Evolutionary conservation across 441 rosid species (phyloP).

Genomic region (Geranium incanum): DNA sequence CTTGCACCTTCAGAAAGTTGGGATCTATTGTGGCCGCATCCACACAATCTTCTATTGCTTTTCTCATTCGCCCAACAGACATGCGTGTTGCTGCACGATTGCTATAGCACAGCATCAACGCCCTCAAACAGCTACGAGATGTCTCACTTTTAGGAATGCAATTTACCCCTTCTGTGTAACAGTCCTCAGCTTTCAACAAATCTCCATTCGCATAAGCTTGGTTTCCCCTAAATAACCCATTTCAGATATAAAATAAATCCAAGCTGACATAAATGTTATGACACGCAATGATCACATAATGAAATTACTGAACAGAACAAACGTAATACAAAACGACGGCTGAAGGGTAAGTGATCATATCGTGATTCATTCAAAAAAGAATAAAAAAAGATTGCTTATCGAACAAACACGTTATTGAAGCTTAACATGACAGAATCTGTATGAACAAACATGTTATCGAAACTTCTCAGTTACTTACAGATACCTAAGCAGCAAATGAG

Average conservation of each 20-base stretch:
- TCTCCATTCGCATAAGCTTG: slow-evolving; percentile 77
- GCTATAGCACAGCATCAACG: slow-evolving; percentile 86
- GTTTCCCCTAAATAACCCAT: slow-evolving; percentile 64
- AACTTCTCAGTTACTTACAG: not conserved
- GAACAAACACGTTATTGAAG: too few species aligned
- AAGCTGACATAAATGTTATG: too few species aligned
- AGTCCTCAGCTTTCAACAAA: slow-evolving; percentile 74
- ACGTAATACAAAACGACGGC: too few species aligned
- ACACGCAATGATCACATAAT: too few species aligned
- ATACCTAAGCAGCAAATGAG: not conserved
- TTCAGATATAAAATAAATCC: too few species aligned
- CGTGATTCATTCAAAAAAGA: too few species aligned
- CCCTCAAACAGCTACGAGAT: slow-evolving; percentile 74
- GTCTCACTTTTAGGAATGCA: slow-evolving; percentile 57
- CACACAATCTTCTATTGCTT: slow-evolving; percentile 78
- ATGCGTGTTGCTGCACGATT: slow-evolving; percentile 86
- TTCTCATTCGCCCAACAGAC: slow-evolving; percentile 85
- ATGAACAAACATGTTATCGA: not conserved
- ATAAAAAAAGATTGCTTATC: too few species aligned
- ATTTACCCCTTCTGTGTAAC: slow-evolving; percentile 67
- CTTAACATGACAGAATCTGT: not conserved
- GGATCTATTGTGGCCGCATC: slow-evolving; percentile 79
- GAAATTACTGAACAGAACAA: too few species aligned
- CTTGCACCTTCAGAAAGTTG: slow-evolving; percentile 71
- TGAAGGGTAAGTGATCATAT: too few species aligned